phyloP scores from a whole-genome alignment of 176 grass and related monocot species.

The Oryza rufipogon region DNA sequence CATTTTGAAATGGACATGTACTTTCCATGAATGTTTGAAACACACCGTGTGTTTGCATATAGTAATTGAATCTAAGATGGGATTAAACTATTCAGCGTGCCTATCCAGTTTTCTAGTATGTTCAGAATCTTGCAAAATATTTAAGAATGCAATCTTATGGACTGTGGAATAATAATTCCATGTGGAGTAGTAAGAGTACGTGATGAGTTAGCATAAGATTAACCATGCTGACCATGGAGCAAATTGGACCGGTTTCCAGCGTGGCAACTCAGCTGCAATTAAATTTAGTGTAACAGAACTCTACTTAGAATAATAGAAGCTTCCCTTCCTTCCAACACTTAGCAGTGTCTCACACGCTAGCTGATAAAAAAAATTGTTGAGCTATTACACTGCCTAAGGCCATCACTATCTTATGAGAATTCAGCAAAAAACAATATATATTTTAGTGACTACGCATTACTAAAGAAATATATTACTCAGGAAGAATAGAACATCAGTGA shows the following conservation, averaged over 20 bases:
- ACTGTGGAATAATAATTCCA: conserved; percentile 31
- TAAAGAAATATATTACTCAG: too few species aligned
- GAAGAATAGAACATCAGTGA: too few species aligned
- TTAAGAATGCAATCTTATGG: conserved; percentile 34
- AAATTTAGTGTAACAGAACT: conserved; percentile 39
- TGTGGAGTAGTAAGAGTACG: conserved; percentile 30
- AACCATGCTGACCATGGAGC: conserved; percentile 33
- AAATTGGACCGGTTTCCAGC: conserved; percentile 50
- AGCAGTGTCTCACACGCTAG: conserved; percentile 44
- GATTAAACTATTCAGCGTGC: conserved; percentile 9
- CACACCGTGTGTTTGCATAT: background rate
- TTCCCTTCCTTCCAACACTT: conserved; percentile 31
- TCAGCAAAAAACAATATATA: conserved; percentile 5
- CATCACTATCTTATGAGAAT: conserved; percentile 37
- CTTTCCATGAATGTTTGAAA: background rate
- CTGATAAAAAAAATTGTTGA: conserved; percentile 24
- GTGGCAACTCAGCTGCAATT: conserved; percentile 48
- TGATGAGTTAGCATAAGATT: conserved; percentile 4
- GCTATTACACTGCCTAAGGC: conserved; percentile 8
- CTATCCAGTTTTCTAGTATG: background rate
- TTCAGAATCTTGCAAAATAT: conserved; percentile 39
- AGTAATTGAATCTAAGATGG: background rate
- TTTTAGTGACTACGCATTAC: background rate
- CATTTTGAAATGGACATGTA: background rate
- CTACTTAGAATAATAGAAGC: conserved; percentile 34